Percentiles rank a stretch among this genome's conserved stretches.
These are phyloP conservation scores for Tuber brumale DNA, from an alignment of 495 filamentous ascomycete genomes.

Conservation along the genomic window DNA sequence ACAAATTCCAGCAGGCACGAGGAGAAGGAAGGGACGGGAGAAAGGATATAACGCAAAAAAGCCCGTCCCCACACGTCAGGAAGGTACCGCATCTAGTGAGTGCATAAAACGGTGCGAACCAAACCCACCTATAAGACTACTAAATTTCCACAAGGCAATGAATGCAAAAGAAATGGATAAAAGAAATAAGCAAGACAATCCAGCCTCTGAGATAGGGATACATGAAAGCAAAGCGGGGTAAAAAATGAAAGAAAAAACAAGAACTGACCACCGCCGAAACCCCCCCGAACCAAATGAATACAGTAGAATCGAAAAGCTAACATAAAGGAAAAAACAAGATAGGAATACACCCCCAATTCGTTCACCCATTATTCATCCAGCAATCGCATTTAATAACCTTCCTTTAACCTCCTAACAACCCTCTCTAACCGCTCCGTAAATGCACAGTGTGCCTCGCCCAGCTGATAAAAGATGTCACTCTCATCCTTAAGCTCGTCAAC, in stretches of 20 bases:
- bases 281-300: neutral
- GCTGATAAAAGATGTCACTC: constrained; percentile 46
- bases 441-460: constrained; percentile 48
- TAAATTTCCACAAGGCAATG: neutral
- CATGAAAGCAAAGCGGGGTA: neutral
- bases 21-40: neutral
- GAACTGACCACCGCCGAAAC: neutral
- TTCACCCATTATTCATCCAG: constrained; percentile 4
- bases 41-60: neutral
- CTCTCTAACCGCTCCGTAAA: constrained; percentile 57
- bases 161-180: neutral
- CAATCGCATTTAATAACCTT: constrained; percentile 7
- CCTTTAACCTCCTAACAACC: constrained; percentile 48
- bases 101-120: neutral
- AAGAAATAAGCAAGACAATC: neutral
- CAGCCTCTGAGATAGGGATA: neutral
- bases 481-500: constrained; percentile 53
- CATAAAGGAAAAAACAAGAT: constrained; percentile 9
- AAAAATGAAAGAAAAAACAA: neutral
- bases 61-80: neutral
- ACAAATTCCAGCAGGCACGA: neutral
- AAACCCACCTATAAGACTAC: neutral
- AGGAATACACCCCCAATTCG: constrained; percentile 16
- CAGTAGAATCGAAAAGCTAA: neutral
- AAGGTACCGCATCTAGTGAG: neutral